Evolutionary conservation across 1,139 yeast genomes (phyloP), one percentile per base, ranked within the genome.

Genomic region (Yamadazyma jaroonii): DNA sequence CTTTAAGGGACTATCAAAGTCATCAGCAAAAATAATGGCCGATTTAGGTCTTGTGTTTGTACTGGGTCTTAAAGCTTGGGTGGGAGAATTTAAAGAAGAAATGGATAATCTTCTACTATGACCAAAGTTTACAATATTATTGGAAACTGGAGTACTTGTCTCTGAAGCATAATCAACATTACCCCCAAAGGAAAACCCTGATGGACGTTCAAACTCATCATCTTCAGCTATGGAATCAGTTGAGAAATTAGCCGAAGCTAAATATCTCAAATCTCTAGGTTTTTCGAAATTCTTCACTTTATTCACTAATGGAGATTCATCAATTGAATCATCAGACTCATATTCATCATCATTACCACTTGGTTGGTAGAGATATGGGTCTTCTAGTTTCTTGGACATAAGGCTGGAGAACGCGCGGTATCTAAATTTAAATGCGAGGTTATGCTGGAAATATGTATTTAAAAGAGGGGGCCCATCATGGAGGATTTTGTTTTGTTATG

Each of bases 401-500:
- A 10, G n/a, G n/a, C n/a, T n/a, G n/a, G n/a, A n/a, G n/a, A n/a
- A n/a, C n/a, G n/a, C n/a, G n/a, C 20, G 20, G 6, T 4, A 17
- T 17, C 20, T 17, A 17, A 17, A 17, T 17, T 17, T 17, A 17
- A 17, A 17, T 17, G 20, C 20, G 20, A 17, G 20, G 20, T 17
- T 17, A 17, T n/a, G 24, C 4, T 6, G n/a, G 10, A 23, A 23
- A 23, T n/a, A n/a, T 17, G 20, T 17, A 17, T 17, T 17, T 17
- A 4, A n/a, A n/a, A n/a, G n/a, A n/a, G n/a, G n/a, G n/a, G 9
- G 12, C 9, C 9, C 21, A 30, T 52, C 52, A 74, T 36, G 72
- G 65, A 1, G 89, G 90, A 49, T 86, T 85, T 50, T 79, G 82
- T 45, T 71, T 75, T 32, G 87, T 87, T 10, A 79, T 67, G 35